phyloP scores from a whole-genome alignment of 129 eudicot species.

The Ambrosia trifida region DNA sequence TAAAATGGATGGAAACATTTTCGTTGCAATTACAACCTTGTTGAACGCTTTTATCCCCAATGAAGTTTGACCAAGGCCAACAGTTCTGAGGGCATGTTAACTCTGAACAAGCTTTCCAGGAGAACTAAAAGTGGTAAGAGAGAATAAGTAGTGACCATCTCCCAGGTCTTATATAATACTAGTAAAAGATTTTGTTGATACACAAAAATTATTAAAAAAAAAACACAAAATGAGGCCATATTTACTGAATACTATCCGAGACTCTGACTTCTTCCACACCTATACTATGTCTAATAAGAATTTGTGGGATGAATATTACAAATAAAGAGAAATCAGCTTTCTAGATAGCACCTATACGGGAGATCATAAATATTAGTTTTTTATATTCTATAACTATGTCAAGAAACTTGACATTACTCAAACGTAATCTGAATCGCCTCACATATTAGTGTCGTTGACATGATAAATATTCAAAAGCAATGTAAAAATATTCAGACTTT shows the following conservation, averaged over 20 bases:
- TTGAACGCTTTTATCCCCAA: no score
- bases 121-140: no score
- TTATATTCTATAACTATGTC: not conserved
- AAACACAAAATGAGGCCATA: not conserved
- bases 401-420: not conserved
- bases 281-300: slow-evolving; percentile 56
- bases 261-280: slow-evolving; percentile 99
- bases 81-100: no score
- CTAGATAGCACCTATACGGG: slow-evolving; percentile 68
- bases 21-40: no score
- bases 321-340: slow-evolving; percentile 84
- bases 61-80: no score
- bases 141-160: no score
- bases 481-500: slow-evolving; percentile 53
- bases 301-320: slow-evolving; percentile 82
- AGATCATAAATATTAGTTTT: slow-evolving; percentile 14
- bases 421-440: slow-evolving; percentile 19
- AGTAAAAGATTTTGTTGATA: no score
- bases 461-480: slow-evolving; percentile 76
- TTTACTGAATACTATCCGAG: slow-evolving; percentile 60
- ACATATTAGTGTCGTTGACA: slow-evolving; percentile 66
- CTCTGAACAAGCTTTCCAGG: no score
- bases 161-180: no score
- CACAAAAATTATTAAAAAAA: no score
- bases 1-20: no score